Conservation (phyloP, 139 green algal genomes). For the Pleodorina starrii region DNA sequence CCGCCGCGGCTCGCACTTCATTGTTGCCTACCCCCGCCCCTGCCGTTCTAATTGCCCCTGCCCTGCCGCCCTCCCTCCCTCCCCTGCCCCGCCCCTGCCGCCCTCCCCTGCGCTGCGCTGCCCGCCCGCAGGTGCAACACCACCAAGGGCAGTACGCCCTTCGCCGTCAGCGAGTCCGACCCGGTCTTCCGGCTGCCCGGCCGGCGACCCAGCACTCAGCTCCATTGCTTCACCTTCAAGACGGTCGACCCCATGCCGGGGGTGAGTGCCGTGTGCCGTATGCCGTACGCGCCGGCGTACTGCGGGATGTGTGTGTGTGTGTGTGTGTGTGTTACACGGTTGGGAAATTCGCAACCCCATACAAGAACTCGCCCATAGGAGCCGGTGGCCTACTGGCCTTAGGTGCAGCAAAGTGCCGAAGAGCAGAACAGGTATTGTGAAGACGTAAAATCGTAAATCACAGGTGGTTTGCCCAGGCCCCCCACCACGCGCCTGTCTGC, state of each 20-base stretch:
- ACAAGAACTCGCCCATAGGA: neutral
- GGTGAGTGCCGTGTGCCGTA: neutral
- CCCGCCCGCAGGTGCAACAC: neutral
- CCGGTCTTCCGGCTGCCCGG: neutral
- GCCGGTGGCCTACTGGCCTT: neutral
- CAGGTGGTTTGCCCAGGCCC: neutral
- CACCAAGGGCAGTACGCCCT: neutral
- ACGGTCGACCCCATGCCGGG: neutral
- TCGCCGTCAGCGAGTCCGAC: neutral
- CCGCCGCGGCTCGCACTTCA: too few species aligned
- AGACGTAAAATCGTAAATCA: neutral
- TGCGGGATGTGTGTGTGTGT: neutral
- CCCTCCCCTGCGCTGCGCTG: neutral
- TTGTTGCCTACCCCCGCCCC: too few species aligned
- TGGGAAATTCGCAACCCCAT: neutral
- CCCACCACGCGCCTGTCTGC: neutral
- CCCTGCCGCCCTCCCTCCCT: neutral
- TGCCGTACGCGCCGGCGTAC: neutral
- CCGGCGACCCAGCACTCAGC: neutral
- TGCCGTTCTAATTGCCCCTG: neutral
- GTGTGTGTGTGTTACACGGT: neutral
- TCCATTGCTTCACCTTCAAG: conserved; percentile 1
- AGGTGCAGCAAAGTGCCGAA: neutral
- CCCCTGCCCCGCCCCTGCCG: neutral
- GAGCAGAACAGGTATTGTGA: neutral